These are phyloP conservation scores for Salix purpurea DNA, from an alignment of 345 rosid species.

Conservation along the genomic window DNA sequence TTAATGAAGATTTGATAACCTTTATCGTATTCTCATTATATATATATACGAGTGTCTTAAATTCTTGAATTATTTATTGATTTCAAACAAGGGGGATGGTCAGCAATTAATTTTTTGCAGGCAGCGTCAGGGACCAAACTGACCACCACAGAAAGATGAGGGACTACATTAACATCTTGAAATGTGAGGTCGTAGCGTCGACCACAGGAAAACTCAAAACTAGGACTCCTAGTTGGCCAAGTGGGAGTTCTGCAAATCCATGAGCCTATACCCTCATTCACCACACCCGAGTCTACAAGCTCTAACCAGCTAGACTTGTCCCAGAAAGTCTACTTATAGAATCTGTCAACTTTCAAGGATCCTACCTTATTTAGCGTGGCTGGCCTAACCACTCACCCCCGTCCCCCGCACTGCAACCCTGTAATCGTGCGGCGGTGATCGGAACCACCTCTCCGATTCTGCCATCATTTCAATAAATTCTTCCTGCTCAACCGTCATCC, in stretches of 20 bases:
- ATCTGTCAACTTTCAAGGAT: background rate
- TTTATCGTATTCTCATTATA: background rate
- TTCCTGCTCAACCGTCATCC: background rate
- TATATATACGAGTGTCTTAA: background rate
- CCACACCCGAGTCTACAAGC: background rate
- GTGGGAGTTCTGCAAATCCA: background rate
- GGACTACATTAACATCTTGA: background rate
- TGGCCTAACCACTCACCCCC: background rate
- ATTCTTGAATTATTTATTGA: background rate
- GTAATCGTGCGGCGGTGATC: background rate
- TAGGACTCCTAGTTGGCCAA: background rate
- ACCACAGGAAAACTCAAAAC: background rate
- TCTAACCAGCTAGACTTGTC: background rate
- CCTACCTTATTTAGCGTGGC: background rate
- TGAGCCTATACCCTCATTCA: background rate
- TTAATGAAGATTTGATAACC: background rate
- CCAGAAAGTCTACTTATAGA: too few relatives aligned
- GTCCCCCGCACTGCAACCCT: background rate
- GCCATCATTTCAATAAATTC: background rate
- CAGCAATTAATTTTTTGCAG: background rate
- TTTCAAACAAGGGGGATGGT: too few relatives aligned
- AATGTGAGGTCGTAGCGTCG: background rate
- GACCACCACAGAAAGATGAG: background rate
- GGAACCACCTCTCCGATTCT: background rate
- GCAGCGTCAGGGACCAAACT: background rate